Base-by-base conservation (phyloP, 176 grass and related monocot genomes). In the Alopecurus myosuroides region DNA sequence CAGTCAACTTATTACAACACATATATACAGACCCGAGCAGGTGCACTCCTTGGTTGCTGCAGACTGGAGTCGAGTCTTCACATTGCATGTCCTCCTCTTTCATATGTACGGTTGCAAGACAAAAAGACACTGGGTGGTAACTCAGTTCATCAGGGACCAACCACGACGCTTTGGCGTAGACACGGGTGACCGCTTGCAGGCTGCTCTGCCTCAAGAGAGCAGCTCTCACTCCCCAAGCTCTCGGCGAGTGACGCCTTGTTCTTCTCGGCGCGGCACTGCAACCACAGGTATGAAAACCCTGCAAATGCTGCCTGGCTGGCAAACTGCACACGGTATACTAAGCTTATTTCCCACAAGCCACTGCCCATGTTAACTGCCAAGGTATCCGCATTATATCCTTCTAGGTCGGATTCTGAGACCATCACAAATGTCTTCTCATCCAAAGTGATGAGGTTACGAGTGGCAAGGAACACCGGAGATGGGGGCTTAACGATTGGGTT, bases 341-440 rank as follows among this genome's bases (percentile, higher is more conserved):
- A 74, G 76, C 93, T 95, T 85, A 98, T 89, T 51, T 98, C 93
- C 76, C 89, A 93, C 41, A 94, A 31, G 29, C 82, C 55, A 71
- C 76, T 97, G n/a, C 87, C 89, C 70, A 87, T 25, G 14, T 80
- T 86, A 49, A 76, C 49, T 23, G 77, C 61, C 78, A 88, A 52
- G 2, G 62, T 9, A 63, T 89, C 77, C 1, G 48, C 74, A 41
- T 82, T 79, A 53, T 98, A 98, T 69, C 91, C 97, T 60, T 98
- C 89, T 0, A 96, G 77, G 78, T 98, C 97, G 56, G 97, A 91
- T 87, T 90, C 67, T 45, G 93, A 94, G 64, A 98, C 87, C 80
- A 98, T 80, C 40, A 90, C 89, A 11, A 91, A 99, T 48, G 97
- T 84, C 77, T 74, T 86, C 28, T 99, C 93, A 33, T 99, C 89